Evolutionary conservation across 2,329 filamentous ascomycete species (phyloP), one percentile per base, ranked within the genome.

Genomic region (Venturia carpophila): DNA sequence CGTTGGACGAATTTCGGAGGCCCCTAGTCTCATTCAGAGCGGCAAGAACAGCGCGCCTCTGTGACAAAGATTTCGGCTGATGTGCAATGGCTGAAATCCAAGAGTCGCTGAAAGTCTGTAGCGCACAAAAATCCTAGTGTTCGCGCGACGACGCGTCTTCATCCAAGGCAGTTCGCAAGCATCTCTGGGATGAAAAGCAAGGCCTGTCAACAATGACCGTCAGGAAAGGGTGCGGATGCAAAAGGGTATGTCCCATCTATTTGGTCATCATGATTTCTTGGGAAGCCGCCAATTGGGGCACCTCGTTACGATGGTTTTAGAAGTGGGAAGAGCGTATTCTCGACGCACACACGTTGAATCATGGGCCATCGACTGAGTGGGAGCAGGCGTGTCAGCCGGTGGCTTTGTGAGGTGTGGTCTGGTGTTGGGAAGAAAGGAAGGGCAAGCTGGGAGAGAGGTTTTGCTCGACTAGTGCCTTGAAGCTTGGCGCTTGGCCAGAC

Each of bases 271-370:
- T 77, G 83, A 79, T 75, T 79, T 88, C 85, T 83, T 87, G 85
- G 80, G 80, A 80, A 80, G 81, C 80, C 79, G 75, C 79, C 76
- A 76, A 69, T 75, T 78, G 45, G 62, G 77, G 81, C 79, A 84
- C 84, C 85, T 91, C 87, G 84, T 86, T 83, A 86, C 84, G 83
- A 90, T 87, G 87, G 88, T 91, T 91, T 91, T 91, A 88, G 80
- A 87, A 85, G 84, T 83, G 87, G 83, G 77, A 75, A 77, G 72
- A 73, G 67, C 72, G 82, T 80, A 72, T 78, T 91, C 87, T 90
- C 79, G 87, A 88, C 87, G 78, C 81, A 83, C 83, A 76, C 30
- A 58, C 27, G 19, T 58, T 58, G 52, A 83, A 84, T 27, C 39
- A 52, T 27, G 11, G 21, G 64, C 21, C 30, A 64, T 43, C 61